A percentile compares a stretch with the other conserved stretches of the same genome.
These are phyloP conservation scores for Lentinula lateritia DNA, from an alignment of 768 basidiomycete species.

Conservation along the genomic window DNA sequence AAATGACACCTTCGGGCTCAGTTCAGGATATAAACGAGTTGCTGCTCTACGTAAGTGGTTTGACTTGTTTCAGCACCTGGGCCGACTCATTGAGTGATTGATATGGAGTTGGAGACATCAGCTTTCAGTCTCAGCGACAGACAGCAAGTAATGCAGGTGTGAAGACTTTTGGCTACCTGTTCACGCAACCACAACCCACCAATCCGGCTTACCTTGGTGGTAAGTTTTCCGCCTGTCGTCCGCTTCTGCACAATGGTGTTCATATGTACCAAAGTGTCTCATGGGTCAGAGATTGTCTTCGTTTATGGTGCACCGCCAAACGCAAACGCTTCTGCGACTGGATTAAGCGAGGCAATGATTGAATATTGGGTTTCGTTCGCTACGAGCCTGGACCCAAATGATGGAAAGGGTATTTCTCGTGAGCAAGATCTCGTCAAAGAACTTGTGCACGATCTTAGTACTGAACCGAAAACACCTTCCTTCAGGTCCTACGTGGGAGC, in stretches of 20 bases:
- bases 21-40: conserved; percentile 20
- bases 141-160: conserved; percentile 2
- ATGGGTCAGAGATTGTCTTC: conserved; percentile 24
- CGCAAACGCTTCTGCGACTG: conserved; percentile 11
- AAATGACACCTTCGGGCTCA: conserved; percentile 22
- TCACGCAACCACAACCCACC: conserved; percentile 15
- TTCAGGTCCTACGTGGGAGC: conserved; percentile 7
- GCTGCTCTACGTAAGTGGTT: conserved; percentile 12
- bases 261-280: conserved; percentile 17
- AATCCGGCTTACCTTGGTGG: conserved; percentile 9
- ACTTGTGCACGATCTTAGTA: neutral
- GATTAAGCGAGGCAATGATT: conserved; percentile 18
- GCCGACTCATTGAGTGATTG: neutral
- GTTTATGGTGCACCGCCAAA: conserved; percentile 22
- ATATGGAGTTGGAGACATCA: conserved; percentile 18
- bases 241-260: too few species aligned
- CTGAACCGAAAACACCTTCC: neutral
- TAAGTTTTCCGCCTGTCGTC: neutral
- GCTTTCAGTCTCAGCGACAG: conserved; percentile 16
- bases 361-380: conserved; percentile 29
- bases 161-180: conserved; percentile 5
- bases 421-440: neutral
- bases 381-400: conserved; percentile 22
- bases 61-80: neutral
- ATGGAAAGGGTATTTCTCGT: conserved; percentile 20